Conservation (phyloP, 2,329 filamentous ascomycete genomes). For the Exophiala spinifera region DNA sequence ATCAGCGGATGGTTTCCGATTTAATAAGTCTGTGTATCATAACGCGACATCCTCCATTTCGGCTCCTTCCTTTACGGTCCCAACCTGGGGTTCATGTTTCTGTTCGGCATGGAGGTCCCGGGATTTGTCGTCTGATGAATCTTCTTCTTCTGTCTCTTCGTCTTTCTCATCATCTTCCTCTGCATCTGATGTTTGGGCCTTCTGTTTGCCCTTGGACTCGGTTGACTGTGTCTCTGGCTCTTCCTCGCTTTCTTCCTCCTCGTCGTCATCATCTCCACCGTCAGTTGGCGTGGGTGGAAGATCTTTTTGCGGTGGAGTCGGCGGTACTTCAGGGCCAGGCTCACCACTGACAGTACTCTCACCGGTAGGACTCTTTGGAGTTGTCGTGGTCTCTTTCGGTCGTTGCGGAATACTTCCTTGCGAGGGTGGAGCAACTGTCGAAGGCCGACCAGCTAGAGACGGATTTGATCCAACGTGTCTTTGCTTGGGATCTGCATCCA, state of each 20-base stretch:
- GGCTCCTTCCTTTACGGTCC: slow-evolving; percentile 24
- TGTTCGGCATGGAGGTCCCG: slow-evolving; percentile 30
- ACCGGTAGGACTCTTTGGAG: slow-evolving; percentile 22
- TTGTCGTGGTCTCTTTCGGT: slow-evolving; percentile 25
- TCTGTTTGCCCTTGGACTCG: slow-evolving; percentile 8
- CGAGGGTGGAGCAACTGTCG: slow-evolving; percentile 30
- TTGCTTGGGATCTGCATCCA: slow-evolving; percentile 74
- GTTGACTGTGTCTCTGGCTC: slow-evolving; percentile 14
- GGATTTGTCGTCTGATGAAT: background rate
- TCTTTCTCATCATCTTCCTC: slow-evolving; percentile 11
- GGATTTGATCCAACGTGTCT: slow-evolving; percentile 46
- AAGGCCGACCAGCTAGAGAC: slow-evolving; percentile 21
- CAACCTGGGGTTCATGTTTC: slow-evolving; percentile 30
- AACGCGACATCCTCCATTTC: slow-evolving; percentile 32
- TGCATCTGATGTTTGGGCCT: slow-evolving; percentile 17
- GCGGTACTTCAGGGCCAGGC: slow-evolving; percentile 28
- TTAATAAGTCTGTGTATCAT: slow-evolving; percentile 6
- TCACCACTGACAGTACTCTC: slow-evolving; percentile 26
- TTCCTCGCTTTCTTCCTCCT: slow-evolving; percentile 19
- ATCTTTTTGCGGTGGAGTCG: slow-evolving; percentile 24
- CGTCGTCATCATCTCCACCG: slow-evolving; percentile 30
- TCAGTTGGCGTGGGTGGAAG: slow-evolving; percentile 24
- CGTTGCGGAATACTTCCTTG: slow-evolving; percentile 20
- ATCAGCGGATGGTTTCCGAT: too few relatives aligned
- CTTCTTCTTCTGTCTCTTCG: slow-evolving; percentile 21